Base-by-base conservation (phyloP, 148 eudicot species). In the Dianthus caryophyllus region DNA sequence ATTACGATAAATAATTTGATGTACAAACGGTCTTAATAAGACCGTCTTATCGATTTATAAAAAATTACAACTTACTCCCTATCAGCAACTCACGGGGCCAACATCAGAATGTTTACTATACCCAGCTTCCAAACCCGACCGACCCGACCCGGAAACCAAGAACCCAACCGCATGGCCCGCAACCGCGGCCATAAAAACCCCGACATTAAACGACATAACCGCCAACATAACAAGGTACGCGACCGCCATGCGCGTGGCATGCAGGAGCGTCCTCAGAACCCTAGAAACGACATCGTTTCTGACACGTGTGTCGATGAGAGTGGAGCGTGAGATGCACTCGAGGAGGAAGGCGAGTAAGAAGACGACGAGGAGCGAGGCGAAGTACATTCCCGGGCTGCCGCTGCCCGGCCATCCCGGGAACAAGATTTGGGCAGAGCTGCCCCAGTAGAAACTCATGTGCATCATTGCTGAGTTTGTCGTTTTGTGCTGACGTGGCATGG, bases 401-500 rank as follows among this genome's bases (percentile, higher is more conserved):
- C 73, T 57, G 14, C 96, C 96, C 22, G 92, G 90, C 88, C 89
- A 91, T 0, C 87, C 84, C 29, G 73, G 12, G 79, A 91, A 91
- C 1, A 91, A 73, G 6, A 86, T 73, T 26, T 63, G 73, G 16
- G 90, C 74, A 31, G 80, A 47, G 1, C 73, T 71, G 2, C 97
- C 96, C 97, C 96, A 86, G 79, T 83, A 88, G 61, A 91, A 91
- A 5, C 85, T 70, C 96, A 86, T 88, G 82, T 88, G 95, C 97
- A 88, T 90, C 87, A 81, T 80, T 73, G 61, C n/a, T n/a, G n/a
- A n/a, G n/a, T n/a, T 81, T 62, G 24, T 78, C 46, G 15, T 59
- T 64, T 24, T 44, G 24, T 56, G 71, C 30, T 63, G 43, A 36
- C 21, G 31, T 33, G 57, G 29, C 46, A 38, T 49, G 58, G 36